Evolutionary conservation across 116 monocot genomes (phyloP).

Genomic region (Zostera marina): DNA sequence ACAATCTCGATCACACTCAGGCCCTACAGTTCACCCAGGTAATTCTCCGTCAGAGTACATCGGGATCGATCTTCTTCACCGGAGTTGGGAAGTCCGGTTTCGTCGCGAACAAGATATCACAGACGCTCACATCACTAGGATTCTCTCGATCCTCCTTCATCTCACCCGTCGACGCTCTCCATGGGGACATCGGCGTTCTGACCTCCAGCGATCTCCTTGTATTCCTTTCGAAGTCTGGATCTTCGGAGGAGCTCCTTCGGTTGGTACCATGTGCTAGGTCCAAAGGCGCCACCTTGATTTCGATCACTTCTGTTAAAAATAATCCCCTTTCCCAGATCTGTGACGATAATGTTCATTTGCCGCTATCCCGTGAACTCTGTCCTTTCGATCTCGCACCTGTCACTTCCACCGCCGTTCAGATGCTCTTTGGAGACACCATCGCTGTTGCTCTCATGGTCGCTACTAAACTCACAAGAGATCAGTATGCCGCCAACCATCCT

Average conservation of each 20-base stretch:
- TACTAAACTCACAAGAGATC: slow-evolving; percentile 33
- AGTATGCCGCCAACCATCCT: slow-evolving; percentile 68
- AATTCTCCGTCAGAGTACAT: slow-evolving; percentile 23
- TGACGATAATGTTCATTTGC: slow-evolving; percentile 58
- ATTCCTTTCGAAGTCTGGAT: slow-evolving; percentile 73
- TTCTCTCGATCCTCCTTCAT: slow-evolving; percentile 46
- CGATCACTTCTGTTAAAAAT: slow-evolving; percentile 33
- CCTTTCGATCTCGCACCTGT: slow-evolving; percentile 83
- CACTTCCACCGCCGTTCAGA: slow-evolving; percentile 66
- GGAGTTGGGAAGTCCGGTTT: slow-evolving; percentile 59
- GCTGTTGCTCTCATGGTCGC: slow-evolving; percentile 63
- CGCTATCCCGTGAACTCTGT: slow-evolving; percentile 64
- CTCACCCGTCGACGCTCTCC: slow-evolving; percentile 60
- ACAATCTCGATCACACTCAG: slow-evolving; percentile 31
- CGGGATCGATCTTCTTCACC: slow-evolving; percentile 46
- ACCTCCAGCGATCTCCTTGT: slow-evolving; percentile 44
- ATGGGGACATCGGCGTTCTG: slow-evolving; percentile 69
- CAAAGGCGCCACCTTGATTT: slow-evolving; percentile 50
- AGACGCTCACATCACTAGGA: slow-evolving; percentile 65
- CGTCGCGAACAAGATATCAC: slow-evolving; percentile 56
- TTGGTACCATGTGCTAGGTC: slow-evolving; percentile 55
- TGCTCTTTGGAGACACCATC: slow-evolving; percentile 71
- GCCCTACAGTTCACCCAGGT: slow-evolving; percentile 31
- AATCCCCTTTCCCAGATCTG: slow-evolving; percentile 35
- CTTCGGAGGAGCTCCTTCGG: slow-evolving; percentile 54